These are phyloP conservation scores for Pyrus communis DNA, from an alignment of 306 rosid genomes.

Conservation along the genomic window DNA sequence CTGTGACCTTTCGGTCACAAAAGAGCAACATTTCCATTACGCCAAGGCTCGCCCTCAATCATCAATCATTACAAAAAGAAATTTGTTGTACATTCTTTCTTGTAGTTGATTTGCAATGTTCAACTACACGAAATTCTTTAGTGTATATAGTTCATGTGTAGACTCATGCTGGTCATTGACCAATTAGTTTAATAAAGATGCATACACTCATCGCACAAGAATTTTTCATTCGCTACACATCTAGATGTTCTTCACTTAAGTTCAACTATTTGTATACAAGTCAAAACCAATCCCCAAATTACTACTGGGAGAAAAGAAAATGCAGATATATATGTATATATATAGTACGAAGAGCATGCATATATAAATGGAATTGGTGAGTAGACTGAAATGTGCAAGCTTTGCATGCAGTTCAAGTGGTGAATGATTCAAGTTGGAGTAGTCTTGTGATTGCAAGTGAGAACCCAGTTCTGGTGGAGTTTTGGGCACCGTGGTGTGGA, in stretches of 20 bases:
- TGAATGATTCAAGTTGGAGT: conserved; percentile 71
- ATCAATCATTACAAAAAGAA: background rate
- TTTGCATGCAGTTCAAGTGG: conserved; percentile 72
- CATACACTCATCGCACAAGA: background rate
- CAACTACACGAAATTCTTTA: background rate
- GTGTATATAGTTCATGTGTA: background rate
- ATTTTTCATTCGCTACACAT: background rate
- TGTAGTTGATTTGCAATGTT: background rate
- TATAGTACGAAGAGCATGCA: background rate
- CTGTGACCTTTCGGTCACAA: too few species aligned
- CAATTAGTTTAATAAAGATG: background rate
- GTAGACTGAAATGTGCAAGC: background rate
- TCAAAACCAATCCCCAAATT: background rate
- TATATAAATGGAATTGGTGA: background rate
- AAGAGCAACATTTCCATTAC: too few species aligned
- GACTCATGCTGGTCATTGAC: background rate
- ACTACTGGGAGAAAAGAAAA: background rate
- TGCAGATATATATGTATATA: background rate
- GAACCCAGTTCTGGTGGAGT: conserved; percentile 77
- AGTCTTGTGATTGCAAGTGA: conserved; percentile 55
- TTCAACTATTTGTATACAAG: background rate
- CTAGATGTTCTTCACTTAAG: background rate
- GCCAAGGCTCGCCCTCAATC: too few species aligned
- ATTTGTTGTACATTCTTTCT: background rate
- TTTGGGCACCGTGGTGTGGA: conserved; percentile 99